Percentiles rank a stretch among this genome's conserved stretches.
phyloP scores from a whole-genome alignment of 306 rosid species.

The Corylus heterophylla region DNA sequence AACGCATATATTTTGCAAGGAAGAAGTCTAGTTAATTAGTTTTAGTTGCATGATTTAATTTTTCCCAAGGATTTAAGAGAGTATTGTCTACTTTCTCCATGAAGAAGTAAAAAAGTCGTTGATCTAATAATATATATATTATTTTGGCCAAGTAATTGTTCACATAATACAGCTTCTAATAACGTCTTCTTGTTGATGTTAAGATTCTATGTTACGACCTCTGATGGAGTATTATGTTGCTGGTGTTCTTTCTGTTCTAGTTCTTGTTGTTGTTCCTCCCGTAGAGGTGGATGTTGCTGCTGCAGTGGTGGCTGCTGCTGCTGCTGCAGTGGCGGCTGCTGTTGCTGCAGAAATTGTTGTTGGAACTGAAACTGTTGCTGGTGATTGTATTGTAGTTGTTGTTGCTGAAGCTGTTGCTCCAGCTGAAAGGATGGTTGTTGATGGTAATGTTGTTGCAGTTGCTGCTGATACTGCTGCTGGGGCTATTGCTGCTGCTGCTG shows the following conservation, averaged over 20 bases:
- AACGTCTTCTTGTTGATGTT: slow-evolving; percentile 32
- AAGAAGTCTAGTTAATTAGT: too few relatives aligned
- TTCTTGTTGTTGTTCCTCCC: slow-evolving; percentile 38
- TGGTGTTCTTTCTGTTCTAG: slow-evolving; percentile 30
- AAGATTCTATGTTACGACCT: slow-evolving; percentile 23
- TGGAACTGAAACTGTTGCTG: slow-evolving; percentile 43
- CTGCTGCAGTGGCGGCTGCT: slow-evolving; percentile 32
- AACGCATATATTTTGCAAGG: too few relatives aligned
- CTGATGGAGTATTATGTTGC: slow-evolving; percentile 22
- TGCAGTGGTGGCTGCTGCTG: slow-evolving; percentile 46
- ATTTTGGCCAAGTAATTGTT: background rate
- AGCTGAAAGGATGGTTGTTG: slow-evolving; percentile 34
- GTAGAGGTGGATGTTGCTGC: slow-evolving; percentile 27
- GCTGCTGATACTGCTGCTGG: slow-evolving; percentile 46
- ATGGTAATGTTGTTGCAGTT: slow-evolving; percentile 40
- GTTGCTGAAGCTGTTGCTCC: slow-evolving; percentile 49
- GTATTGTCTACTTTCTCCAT: too few relatives aligned
- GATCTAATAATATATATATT: too few relatives aligned
- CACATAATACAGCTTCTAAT: background rate
- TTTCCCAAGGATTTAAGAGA: too few relatives aligned
- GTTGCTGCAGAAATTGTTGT: slow-evolving; percentile 26
- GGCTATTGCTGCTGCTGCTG: slow-evolving; percentile 47
- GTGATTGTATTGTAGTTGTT: slow-evolving; percentile 20
- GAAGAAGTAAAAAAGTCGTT: background rate
- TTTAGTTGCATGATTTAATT: too few relatives aligned